A percentile compares a stretch with the other conserved stretches of the same genome.
phyloP scores from a whole-genome alignment of 2,329 filamentous ascomycete species.

The Seiridium cupressi region DNA sequence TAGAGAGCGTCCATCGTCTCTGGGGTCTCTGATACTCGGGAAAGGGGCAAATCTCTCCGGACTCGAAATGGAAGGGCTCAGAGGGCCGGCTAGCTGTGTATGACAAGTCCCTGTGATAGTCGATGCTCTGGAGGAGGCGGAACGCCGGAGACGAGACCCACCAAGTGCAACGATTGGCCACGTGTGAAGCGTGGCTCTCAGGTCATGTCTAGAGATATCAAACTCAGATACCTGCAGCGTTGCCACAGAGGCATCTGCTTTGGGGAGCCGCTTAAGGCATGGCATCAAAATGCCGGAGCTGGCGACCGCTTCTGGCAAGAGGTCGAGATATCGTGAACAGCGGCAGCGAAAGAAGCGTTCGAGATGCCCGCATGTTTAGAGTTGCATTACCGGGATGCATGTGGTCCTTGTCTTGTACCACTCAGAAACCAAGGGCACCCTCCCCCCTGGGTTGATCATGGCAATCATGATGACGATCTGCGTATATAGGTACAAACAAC shows the following conservation, averaged over 20 bases:
- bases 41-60: slow-evolving; percentile 28
- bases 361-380: slow-evolving; percentile 6
- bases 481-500: not conserved
- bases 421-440: not conserved
- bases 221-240: slow-evolving; percentile 3
- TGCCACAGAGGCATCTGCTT: slow-evolving; percentile 1
- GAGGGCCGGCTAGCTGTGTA: not conserved
- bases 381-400: slow-evolving; percentile 9
- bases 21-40: slow-evolving; percentile 18
- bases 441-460: not conserved
- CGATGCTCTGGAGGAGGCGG: not conserved
- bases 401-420: not conserved
- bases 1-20: slow-evolving; percentile 7
- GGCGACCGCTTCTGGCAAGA: slow-evolving; percentile 5
- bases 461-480: not conserved
- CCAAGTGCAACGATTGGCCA: slow-evolving; percentile 5
- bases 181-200: slow-evolving; percentile 2
- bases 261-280: slow-evolving; percentile 10
- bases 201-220: slow-evolving; percentile 1
- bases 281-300: slow-evolving; percentile 9
- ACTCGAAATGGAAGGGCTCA: slow-evolving; percentile 23
- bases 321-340: not conserved
- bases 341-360: slow-evolving; percentile 4
- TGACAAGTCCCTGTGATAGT: not conserved
- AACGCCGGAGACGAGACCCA: not conserved